Conservation (phyloP, 192 early-diverging fungal genomes). For the Phlyctochytrium bullatum region DNA sequence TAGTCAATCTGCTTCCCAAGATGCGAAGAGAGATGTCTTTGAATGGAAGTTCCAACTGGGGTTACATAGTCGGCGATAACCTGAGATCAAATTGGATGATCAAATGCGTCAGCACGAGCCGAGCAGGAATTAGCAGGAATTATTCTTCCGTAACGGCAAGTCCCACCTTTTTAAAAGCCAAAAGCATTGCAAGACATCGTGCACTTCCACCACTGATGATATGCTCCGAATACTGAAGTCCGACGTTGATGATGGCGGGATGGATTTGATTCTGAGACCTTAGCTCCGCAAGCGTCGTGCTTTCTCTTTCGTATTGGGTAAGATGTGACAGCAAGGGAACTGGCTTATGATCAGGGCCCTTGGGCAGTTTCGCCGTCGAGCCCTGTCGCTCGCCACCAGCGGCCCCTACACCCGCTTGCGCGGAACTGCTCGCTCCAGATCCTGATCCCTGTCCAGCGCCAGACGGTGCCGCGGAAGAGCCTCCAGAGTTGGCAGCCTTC, state of each 20-base stretch:
- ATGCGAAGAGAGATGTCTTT: conserved; percentile 75
- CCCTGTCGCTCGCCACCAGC: conserved; percentile 17
- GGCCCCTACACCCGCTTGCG: too few relatives aligned
- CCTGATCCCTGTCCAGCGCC: too few relatives aligned
- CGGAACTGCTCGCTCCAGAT: too few relatives aligned
- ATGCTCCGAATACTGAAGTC: conserved; percentile 81
- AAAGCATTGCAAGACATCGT: conserved; percentile 82
- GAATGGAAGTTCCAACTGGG: conserved; percentile 75
- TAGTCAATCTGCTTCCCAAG: conserved; percentile 90
- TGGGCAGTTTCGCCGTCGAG: not conserved
- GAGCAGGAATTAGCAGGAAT: not conserved
- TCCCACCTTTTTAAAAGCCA: conserved; percentile 75
- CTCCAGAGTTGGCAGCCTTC: too few relatives aligned
- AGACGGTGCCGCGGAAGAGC: too few relatives aligned
- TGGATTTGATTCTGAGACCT: conserved; percentile 63
- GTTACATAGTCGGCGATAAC: conserved; percentile 90
- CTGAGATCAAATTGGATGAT: conserved; percentile 34
- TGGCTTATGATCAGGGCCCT: conserved; percentile 39
- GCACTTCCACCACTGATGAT: conserved; percentile 91
- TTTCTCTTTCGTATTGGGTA: conserved; percentile 49
- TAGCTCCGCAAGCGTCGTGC: conserved; percentile 18
- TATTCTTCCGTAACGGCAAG: not conserved
- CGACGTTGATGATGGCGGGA: conserved; percentile 80
- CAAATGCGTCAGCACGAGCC: conserved; percentile 15
- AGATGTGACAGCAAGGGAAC: conserved; percentile 79